A percentile compares a stretch with the other conserved stretches of the same genome.
Evolutionary conservation across 352 stramenopile genomes (phyloP).

Genomic region (Globisporangium radiosum): DNA sequence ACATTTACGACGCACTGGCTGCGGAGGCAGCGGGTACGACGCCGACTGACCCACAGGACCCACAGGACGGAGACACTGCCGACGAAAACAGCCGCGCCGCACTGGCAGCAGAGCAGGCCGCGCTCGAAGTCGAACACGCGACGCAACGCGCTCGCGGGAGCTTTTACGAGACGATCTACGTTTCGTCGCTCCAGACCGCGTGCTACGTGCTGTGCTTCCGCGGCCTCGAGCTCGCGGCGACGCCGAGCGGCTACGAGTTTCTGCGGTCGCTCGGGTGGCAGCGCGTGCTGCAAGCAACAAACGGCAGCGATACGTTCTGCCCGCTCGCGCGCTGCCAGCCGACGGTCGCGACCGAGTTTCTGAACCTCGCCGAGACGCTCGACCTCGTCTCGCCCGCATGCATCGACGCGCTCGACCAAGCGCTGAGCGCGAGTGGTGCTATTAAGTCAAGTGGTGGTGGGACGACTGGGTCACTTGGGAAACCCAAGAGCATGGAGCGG

Average conservation of each 20-base stretch:
- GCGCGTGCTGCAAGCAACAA: slow-evolving; percentile 30
- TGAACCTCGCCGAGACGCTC: slow-evolving; percentile 76
- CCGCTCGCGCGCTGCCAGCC: slow-evolving; percentile 72
- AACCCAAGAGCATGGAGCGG: slow-evolving; percentile 62
- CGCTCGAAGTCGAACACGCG: slow-evolving; percentile 8
- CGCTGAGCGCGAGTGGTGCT: slow-evolving; percentile 30
- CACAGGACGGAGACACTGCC: slow-evolving; percentile 6
- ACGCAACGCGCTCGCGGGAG: slow-evolving; percentile 12
- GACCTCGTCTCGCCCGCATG: slow-evolving; percentile 71
- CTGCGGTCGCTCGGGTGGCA: slow-evolving; percentile 79
- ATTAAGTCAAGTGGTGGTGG: background rate
- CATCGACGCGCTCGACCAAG: slow-evolving; percentile 65
- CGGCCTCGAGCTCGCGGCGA: slow-evolving; percentile 80
- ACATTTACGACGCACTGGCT: slow-evolving; percentile 63
- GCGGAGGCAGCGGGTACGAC: slow-evolving; percentile 7
- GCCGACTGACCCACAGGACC: background rate
- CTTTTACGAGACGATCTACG: slow-evolving; percentile 73
- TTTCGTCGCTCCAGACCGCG: slow-evolving; percentile 89
- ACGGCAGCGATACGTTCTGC: slow-evolving; percentile 50
- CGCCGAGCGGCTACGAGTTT: slow-evolving; percentile 69
- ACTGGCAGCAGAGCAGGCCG: slow-evolving; percentile 14
- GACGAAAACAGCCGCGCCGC: background rate
- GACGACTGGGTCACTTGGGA: slow-evolving; percentile 15
- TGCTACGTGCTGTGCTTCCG: slow-evolving; percentile 98
- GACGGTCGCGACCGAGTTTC: slow-evolving; percentile 74